phyloP scores from a whole-genome alignment of 371 early-diverging fungal genomes.

The Apophysomyces trapeziformis region DNA sequence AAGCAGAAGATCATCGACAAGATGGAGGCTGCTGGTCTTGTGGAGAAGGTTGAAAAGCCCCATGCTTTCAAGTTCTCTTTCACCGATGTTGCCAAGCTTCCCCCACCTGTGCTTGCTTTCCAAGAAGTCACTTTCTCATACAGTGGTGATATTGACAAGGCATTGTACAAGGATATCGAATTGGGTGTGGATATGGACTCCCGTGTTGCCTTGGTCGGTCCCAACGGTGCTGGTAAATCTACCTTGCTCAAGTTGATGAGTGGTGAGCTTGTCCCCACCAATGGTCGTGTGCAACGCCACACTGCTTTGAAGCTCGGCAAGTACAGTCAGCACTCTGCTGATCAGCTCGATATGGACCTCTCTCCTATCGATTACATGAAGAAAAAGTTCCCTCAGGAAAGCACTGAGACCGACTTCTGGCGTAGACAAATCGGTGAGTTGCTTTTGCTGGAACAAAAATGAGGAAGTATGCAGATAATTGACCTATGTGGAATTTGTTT shows the following conservation, averaged over 20 bases:
- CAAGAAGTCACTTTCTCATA: slow-evolving; percentile 70
- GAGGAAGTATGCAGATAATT: not conserved
- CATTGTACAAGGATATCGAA: slow-evolving; percentile 67
- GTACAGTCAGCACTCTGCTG: slow-evolving; percentile 81
- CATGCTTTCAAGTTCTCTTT: slow-evolving; percentile 49
- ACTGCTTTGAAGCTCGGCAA: slow-evolving; percentile 68
- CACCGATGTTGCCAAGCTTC: slow-evolving; percentile 62
- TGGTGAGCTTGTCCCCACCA: slow-evolving; percentile 57
- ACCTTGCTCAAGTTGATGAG: slow-evolving; percentile 78
- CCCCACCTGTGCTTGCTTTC: slow-evolving; percentile 62
- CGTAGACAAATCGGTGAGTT: slow-evolving; percentile 70
- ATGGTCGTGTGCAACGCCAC: slow-evolving; percentile 64
- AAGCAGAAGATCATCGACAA: slow-evolving; percentile 63
- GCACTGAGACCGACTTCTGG: slow-evolving; percentile 53
- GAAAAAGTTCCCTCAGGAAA: slow-evolving; percentile 48
- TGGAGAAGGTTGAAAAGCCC: slow-evolving; percentile 62
- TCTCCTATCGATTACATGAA: slow-evolving; percentile 55
- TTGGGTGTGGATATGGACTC: slow-evolving; percentile 35
- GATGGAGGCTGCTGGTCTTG: slow-evolving; percentile 66
- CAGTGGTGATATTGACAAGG: slow-evolving; percentile 40
- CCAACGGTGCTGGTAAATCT: slow-evolving; percentile 86
- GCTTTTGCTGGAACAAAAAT: not conserved
- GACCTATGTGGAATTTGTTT: not conserved
- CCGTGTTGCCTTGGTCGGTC: slow-evolving; percentile 73
- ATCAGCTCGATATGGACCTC: slow-evolving; percentile 58